Conservation (phyloP, 1,284 basidiomycete species). For the Ceratobasidium sp. region DNA sequence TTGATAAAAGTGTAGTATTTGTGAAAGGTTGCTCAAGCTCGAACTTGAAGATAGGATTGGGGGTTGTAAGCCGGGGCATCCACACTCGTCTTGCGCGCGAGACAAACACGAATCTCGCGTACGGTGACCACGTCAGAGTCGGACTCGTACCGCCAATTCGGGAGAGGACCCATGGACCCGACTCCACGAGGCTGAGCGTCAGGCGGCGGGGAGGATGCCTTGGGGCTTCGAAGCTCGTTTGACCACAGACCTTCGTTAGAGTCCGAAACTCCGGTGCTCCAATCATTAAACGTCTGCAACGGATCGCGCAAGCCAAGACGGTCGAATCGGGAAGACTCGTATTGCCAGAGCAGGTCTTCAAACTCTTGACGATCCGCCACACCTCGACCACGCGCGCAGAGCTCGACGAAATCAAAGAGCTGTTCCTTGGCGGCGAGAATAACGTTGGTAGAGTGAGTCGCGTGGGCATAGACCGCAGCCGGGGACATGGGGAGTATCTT, state of each 20-base stretch:
- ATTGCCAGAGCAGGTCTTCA: constrained; percentile 35
- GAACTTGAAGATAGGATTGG: not conserved
- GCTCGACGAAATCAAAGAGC: constrained; percentile 31
- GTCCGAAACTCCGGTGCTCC: constrained; percentile 28
- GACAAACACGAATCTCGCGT: constrained; percentile 35
- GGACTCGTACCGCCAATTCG: constrained; percentile 29
- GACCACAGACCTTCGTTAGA: constrained; percentile 27
- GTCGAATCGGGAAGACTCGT: constrained; percentile 30
- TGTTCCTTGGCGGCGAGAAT: constrained; percentile 33
- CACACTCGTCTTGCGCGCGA: constrained; percentile 27
- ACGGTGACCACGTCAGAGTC: constrained; percentile 26
- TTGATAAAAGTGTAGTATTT: not conserved
- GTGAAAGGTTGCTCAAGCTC: not conserved
- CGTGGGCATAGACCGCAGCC: constrained; percentile 30
- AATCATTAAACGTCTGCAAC: constrained; percentile 19
- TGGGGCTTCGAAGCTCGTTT: constrained; percentile 19
- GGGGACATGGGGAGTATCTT: constrained; percentile 37
- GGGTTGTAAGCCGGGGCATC: constrained; percentile 1
- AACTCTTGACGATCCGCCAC: constrained; percentile 29
- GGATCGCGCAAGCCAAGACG: constrained; percentile 35
- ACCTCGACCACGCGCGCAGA: constrained; percentile 23
- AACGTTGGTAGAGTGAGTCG: constrained; percentile 35
- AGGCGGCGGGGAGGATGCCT: not conserved
- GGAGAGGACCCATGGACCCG: constrained; percentile 29
- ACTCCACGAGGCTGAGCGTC: not conserved